Evolutionary conservation across 495 filamentous ascomycete species (phyloP).

Genomic region (Jackrogersella multiformis): DNA sequence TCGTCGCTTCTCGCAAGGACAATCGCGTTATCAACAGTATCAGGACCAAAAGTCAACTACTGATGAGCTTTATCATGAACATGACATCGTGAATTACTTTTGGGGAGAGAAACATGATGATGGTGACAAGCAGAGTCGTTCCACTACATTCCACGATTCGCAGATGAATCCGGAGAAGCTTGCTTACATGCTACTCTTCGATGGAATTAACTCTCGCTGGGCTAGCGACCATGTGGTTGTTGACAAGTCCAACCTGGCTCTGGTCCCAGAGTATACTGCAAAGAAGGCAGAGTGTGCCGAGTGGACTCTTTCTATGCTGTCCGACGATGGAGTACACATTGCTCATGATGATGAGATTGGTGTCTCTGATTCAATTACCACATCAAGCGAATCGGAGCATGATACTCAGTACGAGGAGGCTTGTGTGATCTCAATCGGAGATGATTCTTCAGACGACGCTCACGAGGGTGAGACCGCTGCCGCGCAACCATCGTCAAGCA

Average conservation of each 20-base stretch:
- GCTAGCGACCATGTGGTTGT: constrained; percentile 37
- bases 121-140: not conserved
- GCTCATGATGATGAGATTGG: no score
- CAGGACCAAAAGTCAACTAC: no score
- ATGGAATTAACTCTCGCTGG: constrained; percentile 36
- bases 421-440: no score
- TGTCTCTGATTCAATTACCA: no score
- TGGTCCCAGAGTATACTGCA: constrained; percentile 37
- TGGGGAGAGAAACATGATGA: not conserved
- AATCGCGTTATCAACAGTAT: no score
- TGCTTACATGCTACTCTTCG: constrained; percentile 31
- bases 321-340: not conserved
- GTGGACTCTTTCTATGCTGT: constrained; percentile 32
- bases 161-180: constrained; percentile 23
- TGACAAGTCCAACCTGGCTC: constrained; percentile 30
- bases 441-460: no score
- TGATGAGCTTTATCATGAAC: constrained; percentile 13
- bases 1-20: no score
- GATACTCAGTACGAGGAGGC: no score
- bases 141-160: constrained; percentile 31
- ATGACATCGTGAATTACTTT: constrained; percentile 29
- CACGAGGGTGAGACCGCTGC: no score
- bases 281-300: constrained; percentile 41
- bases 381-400: no score
- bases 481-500: no score